Conservation (phyloP, 2,329 filamentous ascomycete species). For the Diaporthe vaccinii region DNA sequence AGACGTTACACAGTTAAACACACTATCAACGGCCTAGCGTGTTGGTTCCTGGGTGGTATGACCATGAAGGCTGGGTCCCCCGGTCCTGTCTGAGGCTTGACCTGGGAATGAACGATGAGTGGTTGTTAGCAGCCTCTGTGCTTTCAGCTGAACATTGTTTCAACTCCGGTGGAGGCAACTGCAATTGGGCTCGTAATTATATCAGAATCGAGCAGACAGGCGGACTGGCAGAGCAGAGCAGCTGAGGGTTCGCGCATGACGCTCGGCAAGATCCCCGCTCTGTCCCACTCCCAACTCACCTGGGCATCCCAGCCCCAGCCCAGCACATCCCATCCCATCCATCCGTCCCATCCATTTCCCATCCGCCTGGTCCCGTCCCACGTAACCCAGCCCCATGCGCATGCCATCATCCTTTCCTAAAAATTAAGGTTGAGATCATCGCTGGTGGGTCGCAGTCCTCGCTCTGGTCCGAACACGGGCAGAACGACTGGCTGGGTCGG, state of each 20-base stretch:
- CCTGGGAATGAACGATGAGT: not conserved
- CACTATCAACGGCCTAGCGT: not conserved
- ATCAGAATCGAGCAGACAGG: not conserved
- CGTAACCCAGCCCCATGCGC: not conserved
- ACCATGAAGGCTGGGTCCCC: conserved; percentile 12
- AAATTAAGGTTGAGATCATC: conserved; percentile 34
- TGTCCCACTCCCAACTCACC: not conserved
- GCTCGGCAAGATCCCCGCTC: conserved; percentile 9
- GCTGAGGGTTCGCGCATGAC: conserved; percentile 23
- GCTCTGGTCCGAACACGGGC: not conserved
- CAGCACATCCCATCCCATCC: not conserved
- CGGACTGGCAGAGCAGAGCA: not conserved
- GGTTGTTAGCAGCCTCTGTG: not conserved
- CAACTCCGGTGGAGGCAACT: not conserved
- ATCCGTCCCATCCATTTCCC: conserved; percentile 4
- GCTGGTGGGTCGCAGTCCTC: conserved; percentile 20
- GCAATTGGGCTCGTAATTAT: not conserved
- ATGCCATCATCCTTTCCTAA: not conserved
- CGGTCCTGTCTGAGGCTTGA: not conserved
- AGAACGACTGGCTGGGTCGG: conserved; percentile 14
- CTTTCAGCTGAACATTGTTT: conserved; percentile 15
- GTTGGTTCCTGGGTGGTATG: conserved; percentile 19
- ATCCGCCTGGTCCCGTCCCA: conserved; percentile 13
- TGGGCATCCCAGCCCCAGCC: too few species aligned
- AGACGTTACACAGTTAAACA: not conserved